phyloP scores from a whole-genome alignment of 495 filamentous ascomycete species.

The Lindgomyces ingoldianus region DNA sequence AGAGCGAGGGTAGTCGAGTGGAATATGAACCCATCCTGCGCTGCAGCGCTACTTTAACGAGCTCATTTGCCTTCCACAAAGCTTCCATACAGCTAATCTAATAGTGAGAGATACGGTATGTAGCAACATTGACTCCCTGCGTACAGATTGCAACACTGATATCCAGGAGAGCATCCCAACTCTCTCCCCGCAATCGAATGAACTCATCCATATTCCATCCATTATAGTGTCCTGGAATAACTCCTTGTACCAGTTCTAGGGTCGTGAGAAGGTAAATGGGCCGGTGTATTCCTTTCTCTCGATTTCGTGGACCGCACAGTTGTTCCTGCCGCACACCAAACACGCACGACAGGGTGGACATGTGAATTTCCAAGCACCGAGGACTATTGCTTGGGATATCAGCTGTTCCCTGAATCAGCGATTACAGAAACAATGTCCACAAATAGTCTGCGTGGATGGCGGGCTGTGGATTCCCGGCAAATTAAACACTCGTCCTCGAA shows the following conservation, averaged over 20 bases:
- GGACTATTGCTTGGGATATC: background rate
- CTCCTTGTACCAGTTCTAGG: background rate
- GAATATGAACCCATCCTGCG: too few species aligned
- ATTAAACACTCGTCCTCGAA: background rate
- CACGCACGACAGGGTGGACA: background rate
- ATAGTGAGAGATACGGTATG: too few species aligned
- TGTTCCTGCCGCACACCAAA: background rate
- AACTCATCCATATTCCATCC: background rate
- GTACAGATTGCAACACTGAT: background rate
- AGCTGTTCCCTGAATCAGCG: background rate
- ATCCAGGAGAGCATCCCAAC: background rate
- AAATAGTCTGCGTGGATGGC: background rate
- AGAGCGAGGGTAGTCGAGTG: too few species aligned
- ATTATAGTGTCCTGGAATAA: background rate
- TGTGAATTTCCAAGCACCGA: background rate
- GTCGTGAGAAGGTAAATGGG: background rate
- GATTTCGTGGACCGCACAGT: background rate
- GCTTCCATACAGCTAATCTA: too few species aligned
- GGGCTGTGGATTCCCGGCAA: background rate
- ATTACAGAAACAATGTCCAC: background rate
- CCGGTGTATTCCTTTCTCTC: background rate
- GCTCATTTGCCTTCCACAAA: too few species aligned
- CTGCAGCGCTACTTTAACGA: too few species aligned
- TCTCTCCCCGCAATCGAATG: background rate
- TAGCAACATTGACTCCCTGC: too few species aligned